Evolutionary conservation across 1,139 yeast genomes (phyloP).

Genomic region (Blastobotrys persicus): DNA sequence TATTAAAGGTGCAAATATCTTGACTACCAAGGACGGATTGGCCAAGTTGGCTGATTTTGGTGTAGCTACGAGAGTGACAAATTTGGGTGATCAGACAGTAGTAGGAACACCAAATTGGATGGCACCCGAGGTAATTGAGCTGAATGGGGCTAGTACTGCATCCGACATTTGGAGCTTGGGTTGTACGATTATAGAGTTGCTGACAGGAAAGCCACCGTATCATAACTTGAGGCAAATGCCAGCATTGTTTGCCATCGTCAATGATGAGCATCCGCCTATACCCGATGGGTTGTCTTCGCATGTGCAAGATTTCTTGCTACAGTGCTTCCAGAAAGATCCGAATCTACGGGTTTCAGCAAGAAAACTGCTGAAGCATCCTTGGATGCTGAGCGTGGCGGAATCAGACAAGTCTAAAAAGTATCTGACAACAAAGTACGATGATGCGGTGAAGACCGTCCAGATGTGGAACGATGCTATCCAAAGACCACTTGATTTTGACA

Average conservation of each 20-base stretch:
- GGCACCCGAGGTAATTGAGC: slow-evolving; percentile 79
- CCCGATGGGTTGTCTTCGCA: slow-evolving; percentile 57
- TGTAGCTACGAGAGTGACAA: slow-evolving; percentile 53
- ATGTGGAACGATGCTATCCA: slow-evolving; percentile 29
- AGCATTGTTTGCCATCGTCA: slow-evolving; percentile 88
- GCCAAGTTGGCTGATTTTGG: slow-evolving; percentile 80
- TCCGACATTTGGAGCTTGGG: slow-evolving; percentile 83
- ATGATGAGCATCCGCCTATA: slow-evolving; percentile 75
- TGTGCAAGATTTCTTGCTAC: slow-evolving; percentile 57
- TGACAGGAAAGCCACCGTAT: slow-evolving; percentile 87
- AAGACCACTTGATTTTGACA: slow-evolving; percentile 10
- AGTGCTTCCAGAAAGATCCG: slow-evolving; percentile 80
- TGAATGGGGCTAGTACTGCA: slow-evolving; percentile 84
- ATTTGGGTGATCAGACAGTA: slow-evolving; percentile 30
- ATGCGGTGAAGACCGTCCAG: slow-evolving; percentile 36
- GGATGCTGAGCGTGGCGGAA: slow-evolving; percentile 41
- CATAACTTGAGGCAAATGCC: slow-evolving; percentile 80
- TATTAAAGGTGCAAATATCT: slow-evolving; percentile 74
- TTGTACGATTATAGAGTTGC: slow-evolving; percentile 82
- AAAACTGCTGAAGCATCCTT: slow-evolving; percentile 56
- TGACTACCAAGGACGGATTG: slow-evolving; percentile 56
- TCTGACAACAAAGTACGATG: slow-evolving; percentile 28
- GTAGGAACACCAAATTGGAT: slow-evolving; percentile 83
- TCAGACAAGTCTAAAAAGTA: slow-evolving; percentile 11
- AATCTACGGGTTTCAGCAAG: slow-evolving; percentile 56